phyloP scores from a whole-genome alignment of 768 basidiomycete species.

The Daedaleopsis sinensis region DNA sequence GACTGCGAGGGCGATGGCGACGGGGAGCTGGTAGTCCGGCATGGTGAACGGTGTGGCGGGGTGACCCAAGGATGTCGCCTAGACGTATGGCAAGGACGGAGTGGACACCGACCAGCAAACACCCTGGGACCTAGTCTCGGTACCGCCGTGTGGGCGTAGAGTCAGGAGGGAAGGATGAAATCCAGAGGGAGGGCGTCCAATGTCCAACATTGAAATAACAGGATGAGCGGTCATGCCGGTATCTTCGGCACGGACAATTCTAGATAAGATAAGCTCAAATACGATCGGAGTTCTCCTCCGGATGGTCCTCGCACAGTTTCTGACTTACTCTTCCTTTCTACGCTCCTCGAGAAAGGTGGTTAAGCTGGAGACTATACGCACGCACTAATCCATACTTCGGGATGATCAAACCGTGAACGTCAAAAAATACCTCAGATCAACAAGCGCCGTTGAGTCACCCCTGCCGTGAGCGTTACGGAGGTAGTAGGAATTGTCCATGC shows the following conservation, averaged over 20 bases:
- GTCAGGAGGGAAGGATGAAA: not conserved
- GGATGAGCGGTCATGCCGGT: not conserved
- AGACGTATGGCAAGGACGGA: no score
- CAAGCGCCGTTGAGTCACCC: no score
- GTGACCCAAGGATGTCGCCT: not conserved
- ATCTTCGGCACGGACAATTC: not conserved
- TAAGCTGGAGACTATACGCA: no score
- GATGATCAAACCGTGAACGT: no score
- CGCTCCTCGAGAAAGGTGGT: no score
- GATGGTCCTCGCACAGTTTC: not conserved
- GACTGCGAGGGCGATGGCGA: slow-evolving; percentile 50
- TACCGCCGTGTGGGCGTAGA: not conserved
- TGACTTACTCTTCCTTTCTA: no score
- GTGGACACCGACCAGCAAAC: no score
- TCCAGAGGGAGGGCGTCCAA: not conserved
- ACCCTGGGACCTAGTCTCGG: no score
- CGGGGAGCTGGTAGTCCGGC: slow-evolving; percentile 61
- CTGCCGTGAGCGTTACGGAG: no score
- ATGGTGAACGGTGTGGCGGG: slow-evolving; percentile 47
- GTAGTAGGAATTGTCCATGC: no score
- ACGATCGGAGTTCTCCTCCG: not conserved
- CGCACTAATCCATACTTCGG: no score
- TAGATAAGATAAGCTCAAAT: not conserved
- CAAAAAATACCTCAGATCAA: no score
- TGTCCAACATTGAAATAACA: not conserved